These are phyloP conservation scores for Coniophora puteana DNA, from an alignment of 1,284 basidiomycete species.

Conservation along the genomic window DNA sequence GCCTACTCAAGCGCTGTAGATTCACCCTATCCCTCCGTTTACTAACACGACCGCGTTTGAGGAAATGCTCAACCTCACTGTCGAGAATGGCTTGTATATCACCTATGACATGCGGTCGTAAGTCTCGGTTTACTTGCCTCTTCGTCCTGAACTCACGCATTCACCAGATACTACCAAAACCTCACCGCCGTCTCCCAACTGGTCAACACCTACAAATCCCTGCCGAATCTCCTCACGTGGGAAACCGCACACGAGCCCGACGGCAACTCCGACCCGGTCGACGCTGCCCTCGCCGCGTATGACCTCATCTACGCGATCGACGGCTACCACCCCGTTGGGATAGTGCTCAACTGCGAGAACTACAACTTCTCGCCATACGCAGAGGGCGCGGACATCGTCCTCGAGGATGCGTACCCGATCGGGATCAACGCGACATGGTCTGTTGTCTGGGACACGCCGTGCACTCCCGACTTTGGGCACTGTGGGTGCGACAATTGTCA, in stretches of 20 bases:
- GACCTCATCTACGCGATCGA: constrained; percentile 64
- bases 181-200: constrained; percentile 54
- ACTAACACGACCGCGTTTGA: constrained; percentile 18
- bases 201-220: constrained; percentile 58
- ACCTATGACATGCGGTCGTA: constrained; percentile 35
- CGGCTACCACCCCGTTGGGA: constrained; percentile 71
- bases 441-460: constrained; percentile 23
- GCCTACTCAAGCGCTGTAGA: constrained; percentile 10
- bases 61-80: constrained; percentile 16
- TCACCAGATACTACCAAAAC: constrained; percentile 51
- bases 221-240: constrained; percentile 69
- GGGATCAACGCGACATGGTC: constrained; percentile 29
- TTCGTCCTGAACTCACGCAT: not conserved
- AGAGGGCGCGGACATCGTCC: constrained; percentile 56
- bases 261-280: constrained; percentile 59
- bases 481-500: constrained; percentile 28
- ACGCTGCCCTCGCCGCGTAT: constrained; percentile 50
- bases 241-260: constrained; percentile 78
- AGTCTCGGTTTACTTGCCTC: constrained; percentile 19
- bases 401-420: constrained; percentile 26
- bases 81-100: constrained; percentile 23
- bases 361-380: constrained; percentile 61
- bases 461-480: constrained; percentile 26
- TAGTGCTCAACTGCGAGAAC: constrained; percentile 72
- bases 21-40: constrained; percentile 29